These are phyloP conservation scores for Ustilago esculenta DNA, from an alignment of 1,284 basidiomycete species.

Conservation along the genomic window DNA sequence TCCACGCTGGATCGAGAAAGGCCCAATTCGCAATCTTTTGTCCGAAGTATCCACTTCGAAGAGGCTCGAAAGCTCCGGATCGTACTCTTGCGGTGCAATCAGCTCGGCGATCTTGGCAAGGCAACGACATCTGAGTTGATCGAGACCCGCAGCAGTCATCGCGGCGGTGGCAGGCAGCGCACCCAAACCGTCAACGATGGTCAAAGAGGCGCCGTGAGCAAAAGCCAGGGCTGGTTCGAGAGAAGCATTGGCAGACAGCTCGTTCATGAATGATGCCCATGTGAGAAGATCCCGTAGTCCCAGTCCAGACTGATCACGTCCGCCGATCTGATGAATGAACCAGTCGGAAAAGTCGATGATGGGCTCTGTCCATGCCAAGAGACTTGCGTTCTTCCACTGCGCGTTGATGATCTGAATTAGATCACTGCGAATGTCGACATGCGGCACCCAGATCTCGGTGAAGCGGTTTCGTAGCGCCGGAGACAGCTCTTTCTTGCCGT, in stretches of 20 bases:
- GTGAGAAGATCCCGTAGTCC: conserved; percentile 86
- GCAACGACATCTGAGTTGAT: conserved; percentile 76
- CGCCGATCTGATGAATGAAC: conserved; percentile 77
- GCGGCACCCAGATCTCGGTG: conserved; percentile 98
- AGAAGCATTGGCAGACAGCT: conserved; percentile 68
- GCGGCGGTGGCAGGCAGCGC: conserved; percentile 63
- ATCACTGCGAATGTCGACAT: conserved; percentile 80
- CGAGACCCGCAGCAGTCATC: conserved; percentile 70
- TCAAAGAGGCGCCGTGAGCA: conserved; percentile 68
- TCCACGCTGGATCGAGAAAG: conserved; percentile 79
- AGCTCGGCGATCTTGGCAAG: conserved; percentile 68
- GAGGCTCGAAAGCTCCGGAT: conserved; percentile 68
- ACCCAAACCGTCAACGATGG: conserved; percentile 68
- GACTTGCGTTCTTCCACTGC: conserved; percentile 74
- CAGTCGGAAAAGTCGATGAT: conserved; percentile 86
- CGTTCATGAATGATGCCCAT: conserved; percentile 90
- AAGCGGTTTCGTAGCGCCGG: conserved; percentile 97
- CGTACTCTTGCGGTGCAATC: conserved; percentile 38
- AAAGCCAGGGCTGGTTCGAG: conserved; percentile 60
- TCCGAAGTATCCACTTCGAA: conserved; percentile 62
- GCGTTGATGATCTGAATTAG: conserved; percentile 80
- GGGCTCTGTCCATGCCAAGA: conserved; percentile 74
- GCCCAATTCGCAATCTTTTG: conserved; percentile 75
- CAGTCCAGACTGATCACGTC: conserved; percentile 70
- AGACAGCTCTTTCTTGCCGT: conserved; percentile 98